Base-by-base conservation (phyloP, 345 rosid species). In the Bruguiera sexangula region DNA sequence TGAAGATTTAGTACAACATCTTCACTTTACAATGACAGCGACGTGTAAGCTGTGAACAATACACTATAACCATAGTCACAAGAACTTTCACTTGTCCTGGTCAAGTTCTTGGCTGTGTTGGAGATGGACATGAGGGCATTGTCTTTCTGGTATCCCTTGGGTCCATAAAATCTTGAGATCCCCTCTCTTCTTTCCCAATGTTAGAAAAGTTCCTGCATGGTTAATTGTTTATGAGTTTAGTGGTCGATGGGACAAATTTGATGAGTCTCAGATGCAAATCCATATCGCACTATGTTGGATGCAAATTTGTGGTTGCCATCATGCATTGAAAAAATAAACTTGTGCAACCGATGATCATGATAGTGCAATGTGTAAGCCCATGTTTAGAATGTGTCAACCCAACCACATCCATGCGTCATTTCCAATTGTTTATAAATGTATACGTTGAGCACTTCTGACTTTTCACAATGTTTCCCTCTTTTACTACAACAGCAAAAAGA, bases 151-250 rank as follows among this genome's bases (percentile, higher is more conserved):
- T 52, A 30, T 43, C 56, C 29, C 80, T 76, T 37, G 50, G 72
- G 6, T 69, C 59, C 80, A 77, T 39, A 77, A 53, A 1, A 52
- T 29, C 46, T 56, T 11, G 21, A 77, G 75, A 37, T 77, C 80
- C 18, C 74, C 76, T 39, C 76, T 68, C 60, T 72, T 77, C 70
- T 65, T 73, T 6, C 80, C 80, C 71, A 77, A 10, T 21, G 73
- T 24, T 62, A 77, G 43, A 68, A 72, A 68, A 53, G 80, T 77
- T 59, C 80, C 80, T 77, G 71, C 69, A 65, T 59, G 13, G 29
- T 56, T 10, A 22, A 13, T 24, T 34, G 37, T 34, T 34, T 34
- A 34, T 34, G 37, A 34, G 37, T 34, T 34, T 34, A 8, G 8
- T 34, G 37, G 37, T 1, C 37, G 8, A 34, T 2, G 9, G 0